Conservation (phyloP, 2,329 filamentous ascomycete genomes). For the Botrytis aclada region DNA sequence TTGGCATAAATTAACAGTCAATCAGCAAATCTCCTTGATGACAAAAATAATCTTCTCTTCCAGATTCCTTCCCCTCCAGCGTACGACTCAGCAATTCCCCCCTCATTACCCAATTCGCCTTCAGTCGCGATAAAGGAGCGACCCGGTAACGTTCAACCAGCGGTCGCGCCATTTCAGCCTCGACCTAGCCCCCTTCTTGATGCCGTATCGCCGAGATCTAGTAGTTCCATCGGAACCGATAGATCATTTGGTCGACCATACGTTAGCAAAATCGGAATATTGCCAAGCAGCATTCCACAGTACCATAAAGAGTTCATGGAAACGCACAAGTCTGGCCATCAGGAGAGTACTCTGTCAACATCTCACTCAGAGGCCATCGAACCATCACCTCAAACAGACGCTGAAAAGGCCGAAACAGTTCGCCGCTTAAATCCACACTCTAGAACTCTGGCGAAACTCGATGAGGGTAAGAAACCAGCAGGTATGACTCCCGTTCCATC, state of each 20-base stretch:
- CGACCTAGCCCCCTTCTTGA: constrained; percentile 33
- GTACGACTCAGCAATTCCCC: constrained; percentile 40
- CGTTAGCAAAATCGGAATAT: constrained; percentile 81
- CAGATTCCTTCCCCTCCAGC: constrained; percentile 54
- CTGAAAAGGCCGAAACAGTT: constrained; percentile 78
- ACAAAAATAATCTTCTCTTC: constrained; percentile 44
- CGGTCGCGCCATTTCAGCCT: constrained; percentile 15
- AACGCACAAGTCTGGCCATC: constrained; percentile 56
- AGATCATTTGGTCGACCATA: constrained; percentile 35
- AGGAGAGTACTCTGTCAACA: constrained; percentile 39
- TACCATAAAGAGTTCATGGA: constrained; percentile 92
- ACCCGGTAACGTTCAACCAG: constrained; percentile 11
- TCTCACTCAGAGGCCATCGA: constrained; percentile 42
- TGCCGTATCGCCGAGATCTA: constrained; percentile 36
- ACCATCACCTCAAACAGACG: constrained; percentile 51
- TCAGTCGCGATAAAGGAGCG: constrained; percentile 11
- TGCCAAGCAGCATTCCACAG: constrained; percentile 85
- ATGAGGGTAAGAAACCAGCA: constrained; percentile 60
- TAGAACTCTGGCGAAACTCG: constrained; percentile 65
- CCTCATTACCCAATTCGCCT: constrained; percentile 4
- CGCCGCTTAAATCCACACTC: constrained; percentile 83
- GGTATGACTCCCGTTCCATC: constrained; percentile 61
- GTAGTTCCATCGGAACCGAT: constrained; percentile 36
- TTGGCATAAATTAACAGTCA: constrained; percentile 22
- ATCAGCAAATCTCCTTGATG: constrained; percentile 36